Evolutionary conservation across 192 early-diverging fungal genomes (phyloP).

Genomic region (Allomyces arbusculus): DNA sequence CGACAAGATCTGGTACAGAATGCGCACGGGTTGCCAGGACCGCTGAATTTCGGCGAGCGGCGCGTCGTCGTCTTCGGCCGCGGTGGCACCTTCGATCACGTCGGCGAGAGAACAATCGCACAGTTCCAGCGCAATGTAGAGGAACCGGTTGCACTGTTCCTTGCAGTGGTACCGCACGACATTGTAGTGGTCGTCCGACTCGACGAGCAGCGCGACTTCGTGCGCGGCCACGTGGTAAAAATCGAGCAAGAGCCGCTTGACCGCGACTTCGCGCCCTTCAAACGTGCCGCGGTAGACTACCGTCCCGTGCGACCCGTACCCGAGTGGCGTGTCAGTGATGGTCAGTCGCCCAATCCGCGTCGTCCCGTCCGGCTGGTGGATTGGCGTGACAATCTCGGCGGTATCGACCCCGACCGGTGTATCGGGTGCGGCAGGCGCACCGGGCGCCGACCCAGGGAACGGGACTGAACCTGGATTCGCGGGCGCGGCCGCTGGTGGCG

Average conservation of each 20-base stretch:
- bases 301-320: slow-evolving; percentile 91
- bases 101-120: slow-evolving; percentile 80
- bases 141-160: slow-evolving; percentile 69
- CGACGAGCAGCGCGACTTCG: slow-evolving; percentile 77
- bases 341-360: slow-evolving; percentile 27
- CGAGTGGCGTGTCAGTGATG: slow-evolving; percentile 40
- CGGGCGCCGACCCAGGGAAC: slow-evolving; percentile 17
- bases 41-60: slow-evolving; percentile 21
- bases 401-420: neutral
- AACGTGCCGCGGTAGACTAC: slow-evolving; percentile 88
- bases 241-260: slow-evolving; percentile 81
- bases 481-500: no score
- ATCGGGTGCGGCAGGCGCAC: slow-evolving; percentile 9
- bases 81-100: slow-evolving; percentile 39
- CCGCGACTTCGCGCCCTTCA: slow-evolving; percentile 75
- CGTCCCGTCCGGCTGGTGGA: slow-evolving; percentile 5
- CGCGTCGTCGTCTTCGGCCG: slow-evolving; percentile 16
- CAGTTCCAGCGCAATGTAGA: slow-evolving; percentile 93
- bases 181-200: slow-evolving; percentile 89
- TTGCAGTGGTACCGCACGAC: slow-evolving; percentile 87
- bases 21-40: slow-evolving; percentile 35
- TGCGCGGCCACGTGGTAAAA: slow-evolving; percentile 92
- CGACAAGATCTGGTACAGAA: slow-evolving; percentile 62
- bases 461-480: slow-evolving; percentile 4
- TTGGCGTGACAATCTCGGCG: slow-evolving; percentile 1